Conservation (phyloP, 2,329 filamentous ascomycete species). For the Huntiella savannae region DNA sequence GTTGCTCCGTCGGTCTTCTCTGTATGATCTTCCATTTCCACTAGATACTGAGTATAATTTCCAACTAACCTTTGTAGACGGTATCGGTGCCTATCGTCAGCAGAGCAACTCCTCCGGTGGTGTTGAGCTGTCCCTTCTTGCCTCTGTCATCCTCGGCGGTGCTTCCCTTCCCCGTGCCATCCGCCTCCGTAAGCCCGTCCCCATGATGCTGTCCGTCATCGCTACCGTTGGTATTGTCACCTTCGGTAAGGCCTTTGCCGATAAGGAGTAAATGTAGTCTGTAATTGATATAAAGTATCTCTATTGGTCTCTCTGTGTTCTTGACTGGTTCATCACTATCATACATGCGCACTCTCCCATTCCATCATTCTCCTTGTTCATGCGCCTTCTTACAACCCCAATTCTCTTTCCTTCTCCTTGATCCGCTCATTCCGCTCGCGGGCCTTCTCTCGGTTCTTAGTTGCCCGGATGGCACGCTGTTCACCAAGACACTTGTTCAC, state of each 20-base stretch:
- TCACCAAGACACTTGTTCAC: constrained; percentile 71
- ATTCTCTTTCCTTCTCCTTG: constrained; percentile 46
- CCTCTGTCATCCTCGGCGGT: constrained; percentile 67
- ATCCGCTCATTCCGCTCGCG: constrained; percentile 52
- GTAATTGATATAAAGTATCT: background rate
- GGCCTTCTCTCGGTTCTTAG: constrained; percentile 50
- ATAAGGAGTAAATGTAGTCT: constrained; percentile 18
- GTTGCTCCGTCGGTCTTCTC: constrained; percentile 56
- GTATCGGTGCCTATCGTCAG: constrained; percentile 64
- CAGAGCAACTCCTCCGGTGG: constrained; percentile 60
- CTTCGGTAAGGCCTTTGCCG: constrained; percentile 52
- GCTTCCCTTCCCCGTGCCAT: constrained; percentile 75
- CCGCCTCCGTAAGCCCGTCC: constrained; percentile 66
- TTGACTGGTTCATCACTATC: too few species aligned
- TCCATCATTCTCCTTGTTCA: background rate
- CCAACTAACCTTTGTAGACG: constrained; percentile 28
- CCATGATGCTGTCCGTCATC: constrained; percentile 57
- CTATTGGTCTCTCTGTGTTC: too few species aligned
- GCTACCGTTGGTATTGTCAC: constrained; percentile 61
- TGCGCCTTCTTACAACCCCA: constrained; percentile 18
- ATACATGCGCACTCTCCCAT: background rate
- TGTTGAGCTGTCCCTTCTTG: constrained; percentile 72
- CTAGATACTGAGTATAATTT: background rate
- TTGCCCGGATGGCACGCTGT: constrained; percentile 62
- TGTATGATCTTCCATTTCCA: constrained; percentile 25